A percentile compares a stretch with the other conserved stretches of the same genome.
Evolutionary conservation across 2,329 filamentous ascomycete species (phyloP).

Genomic region (Fusarium concolor): DNA sequence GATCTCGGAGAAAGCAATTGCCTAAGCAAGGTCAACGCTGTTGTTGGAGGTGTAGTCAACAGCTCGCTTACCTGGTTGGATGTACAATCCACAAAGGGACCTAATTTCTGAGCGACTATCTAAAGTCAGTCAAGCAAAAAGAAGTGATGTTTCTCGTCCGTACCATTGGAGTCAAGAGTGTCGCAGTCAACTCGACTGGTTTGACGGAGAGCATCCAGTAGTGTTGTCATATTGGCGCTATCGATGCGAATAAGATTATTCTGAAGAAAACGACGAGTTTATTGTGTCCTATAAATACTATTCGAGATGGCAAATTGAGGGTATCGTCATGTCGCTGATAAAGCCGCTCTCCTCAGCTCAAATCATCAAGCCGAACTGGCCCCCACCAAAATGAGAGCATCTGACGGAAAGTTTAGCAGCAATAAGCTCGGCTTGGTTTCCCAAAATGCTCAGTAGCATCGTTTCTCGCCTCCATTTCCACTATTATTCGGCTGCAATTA

Average conservation of each 20-base stretch:
- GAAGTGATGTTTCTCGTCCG: not conserved
- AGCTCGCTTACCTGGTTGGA: slow-evolving; percentile 49
- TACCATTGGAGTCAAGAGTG: slow-evolving; percentile 52
- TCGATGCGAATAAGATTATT: not conserved
- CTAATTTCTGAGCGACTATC: slow-evolving; percentile 48
- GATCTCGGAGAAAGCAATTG: slow-evolving; percentile 52
- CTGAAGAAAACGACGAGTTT: not conserved
- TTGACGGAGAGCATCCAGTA: slow-evolving; percentile 46
- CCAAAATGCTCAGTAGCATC: slow-evolving; percentile 22
- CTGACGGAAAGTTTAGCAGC: slow-evolving; percentile 11
- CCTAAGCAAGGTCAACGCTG: slow-evolving; percentile 34
- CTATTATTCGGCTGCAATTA: slow-evolving; percentile 27
- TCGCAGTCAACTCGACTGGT: slow-evolving; percentile 51
- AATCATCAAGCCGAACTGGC: slow-evolving; percentile 13
- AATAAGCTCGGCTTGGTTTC: slow-evolving; percentile 34
- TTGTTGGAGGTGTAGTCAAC: not conserved
- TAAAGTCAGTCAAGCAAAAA: slow-evolving; percentile 18
- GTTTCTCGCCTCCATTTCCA: slow-evolving; percentile 24
- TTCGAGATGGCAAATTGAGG: not conserved
- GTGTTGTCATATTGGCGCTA: slow-evolving; percentile 39
- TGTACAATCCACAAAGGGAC: slow-evolving; percentile 53
- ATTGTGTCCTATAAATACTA: slow-evolving; percentile 9
- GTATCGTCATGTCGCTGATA: not conserved
- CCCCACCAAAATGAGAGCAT: slow-evolving; percentile 23
- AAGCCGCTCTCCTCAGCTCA: not conserved